Base-by-base conservation (phyloP, 768 basidiomycete species). In the Collybia sp. region DNA sequence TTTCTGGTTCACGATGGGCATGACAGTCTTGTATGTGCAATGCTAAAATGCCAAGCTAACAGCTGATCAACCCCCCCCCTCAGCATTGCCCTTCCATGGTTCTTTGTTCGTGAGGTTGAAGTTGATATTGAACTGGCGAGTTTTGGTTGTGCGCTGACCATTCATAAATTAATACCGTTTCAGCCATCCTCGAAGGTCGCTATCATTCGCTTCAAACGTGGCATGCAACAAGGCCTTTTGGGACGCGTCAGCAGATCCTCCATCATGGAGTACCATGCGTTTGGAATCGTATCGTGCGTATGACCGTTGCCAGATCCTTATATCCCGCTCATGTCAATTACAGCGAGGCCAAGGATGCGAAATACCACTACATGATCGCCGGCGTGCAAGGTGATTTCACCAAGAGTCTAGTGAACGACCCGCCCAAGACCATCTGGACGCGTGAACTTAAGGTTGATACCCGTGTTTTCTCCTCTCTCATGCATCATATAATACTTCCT, bases 311-410 rank as follows among this genome's bases (percentile, higher is more conserved):
- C 37, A 20, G 44, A 43, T 6, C 34, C 43, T 18, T 19, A 37
- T 32, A 40, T 30, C 37, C 19, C 33, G 54, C 37, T 31, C 20
- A 13, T 19, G 45, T 43, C 18, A 25, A 12, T 16, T 40, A 35
- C 58, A 87, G 87, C 15, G 86, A 88, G 63, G 84, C 85, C 25
- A 72, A 68, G 1, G 76, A 87, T 51, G 80, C 88, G 8, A 81
- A 85, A 54, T 79, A 85, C 51, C 88, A 89, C 61, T 90, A 87
- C 65, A 68, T 90, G 71, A 84, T 89, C 43, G 84, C 83, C 54
- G 87, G 88, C 57, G 85, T 88, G 42, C 85, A 87, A 69, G 79
- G 76, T 70, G 88, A 90, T 63, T 90, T 90, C 63, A 90, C 87
- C 31, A 74, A 72, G 45, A 72, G 80, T 45, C 78, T 89, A 16